Conservation (phyloP, 345 rosid species). For the Populus ilicifolia region DNA sequence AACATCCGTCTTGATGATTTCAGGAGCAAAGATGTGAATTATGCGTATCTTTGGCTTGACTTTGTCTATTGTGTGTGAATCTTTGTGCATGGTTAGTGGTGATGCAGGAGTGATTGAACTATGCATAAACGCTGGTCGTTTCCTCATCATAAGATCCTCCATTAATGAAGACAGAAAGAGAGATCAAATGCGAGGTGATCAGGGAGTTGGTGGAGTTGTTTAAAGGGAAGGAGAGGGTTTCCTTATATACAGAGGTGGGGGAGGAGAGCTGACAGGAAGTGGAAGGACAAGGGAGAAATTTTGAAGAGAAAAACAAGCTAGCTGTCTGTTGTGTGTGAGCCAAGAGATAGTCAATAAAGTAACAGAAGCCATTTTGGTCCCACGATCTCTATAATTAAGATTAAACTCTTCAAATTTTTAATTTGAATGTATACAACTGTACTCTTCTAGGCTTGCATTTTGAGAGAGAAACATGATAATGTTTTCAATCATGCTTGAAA, state of each 20-base stretch:
- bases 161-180: conserved; percentile 28
- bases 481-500: background rate
- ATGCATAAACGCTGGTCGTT: conserved; percentile 12
- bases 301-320: conserved; percentile 12
- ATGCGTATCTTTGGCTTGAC: conserved; percentile 70
- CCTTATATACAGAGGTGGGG: conserved; percentile 22
- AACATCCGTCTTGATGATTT: conserved; percentile 88
- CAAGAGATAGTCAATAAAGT: conserved; percentile 17
- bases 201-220: conserved; percentile 38
- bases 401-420: background rate
- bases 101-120: conserved; percentile 24
- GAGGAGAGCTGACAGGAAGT: background rate
- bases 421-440: background rate
- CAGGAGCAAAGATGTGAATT: conserved; percentile 87
- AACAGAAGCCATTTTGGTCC: conserved; percentile 14
- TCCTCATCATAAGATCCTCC: conserved; percentile 40
- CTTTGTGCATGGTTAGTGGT: conserved; percentile 38
- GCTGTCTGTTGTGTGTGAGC: conserved; percentile 20
- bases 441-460: background rate
- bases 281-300: background rate
- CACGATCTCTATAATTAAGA: background rate
- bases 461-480: background rate
- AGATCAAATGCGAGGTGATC: background rate
- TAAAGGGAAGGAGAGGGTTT: conserved; percentile 3
- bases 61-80: conserved; percentile 53